Base-by-base conservation (phyloP, 805 yeast species). In the Spathaspora passalidarum region DNA sequence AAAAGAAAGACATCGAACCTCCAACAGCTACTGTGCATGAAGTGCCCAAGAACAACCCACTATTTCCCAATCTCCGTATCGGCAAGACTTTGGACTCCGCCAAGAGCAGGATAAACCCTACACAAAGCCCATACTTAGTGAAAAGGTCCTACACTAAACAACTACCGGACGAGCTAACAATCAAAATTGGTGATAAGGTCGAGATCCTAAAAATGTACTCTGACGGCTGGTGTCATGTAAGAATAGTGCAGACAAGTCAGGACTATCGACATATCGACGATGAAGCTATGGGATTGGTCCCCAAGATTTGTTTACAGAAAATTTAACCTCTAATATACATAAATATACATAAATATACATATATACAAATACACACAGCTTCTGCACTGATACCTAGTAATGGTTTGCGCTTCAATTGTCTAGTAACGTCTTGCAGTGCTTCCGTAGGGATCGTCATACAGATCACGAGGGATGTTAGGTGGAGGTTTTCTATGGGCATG, bases 141-240 rank as follows among this genome's bases (percentile, higher is more conserved):
- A 54, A 61, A 3, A 58, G 54, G 49, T 45, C 56, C 1, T 72
- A 69, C 41, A 50, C 48, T 4, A 63, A 59, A 42, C 49, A 54
- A 5, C 53, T 70, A 34, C 51, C 53, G 5, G 76, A 72, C 47
- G 76, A 72, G 49, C 40, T 70, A 11, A 51, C 62, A 9, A 49
- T 71, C 3, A 40, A 49, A 2, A 45, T 56, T 2, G 74, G 73
- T 0, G 72, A 72, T 32, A 47, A 49, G 20, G 69, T 66, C 2
- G 29, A 44, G 6, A 43, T 67, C 2, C 41, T 56, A 20, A 55
- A 56, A 19, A 52, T 49, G 4, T 66, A 62, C 46, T 49, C 63
- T 10, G 75, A 69, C 40, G 73, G 72, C 2, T 72, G 76, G 76
- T 68, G 72, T 48, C 55, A 56, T 16, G 66, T 68, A 14, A 56